A percentile compares a stretch with the other conserved stretches of the same genome.
Conservation (phyloP, 352 stramenopile genomes). For the Phytophthora colocasiae region DNA sequence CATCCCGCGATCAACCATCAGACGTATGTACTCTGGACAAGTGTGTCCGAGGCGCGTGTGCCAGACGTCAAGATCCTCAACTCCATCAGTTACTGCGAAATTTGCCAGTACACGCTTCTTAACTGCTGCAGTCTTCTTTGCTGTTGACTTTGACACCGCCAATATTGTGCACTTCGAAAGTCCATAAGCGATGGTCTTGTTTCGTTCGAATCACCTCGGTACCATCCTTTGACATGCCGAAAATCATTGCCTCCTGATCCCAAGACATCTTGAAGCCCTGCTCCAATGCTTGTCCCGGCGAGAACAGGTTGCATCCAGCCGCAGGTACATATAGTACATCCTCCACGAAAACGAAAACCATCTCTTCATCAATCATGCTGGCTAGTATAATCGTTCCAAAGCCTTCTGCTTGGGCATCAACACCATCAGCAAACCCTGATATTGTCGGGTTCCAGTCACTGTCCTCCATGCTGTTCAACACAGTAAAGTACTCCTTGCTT, state of each 20-base stretch:
- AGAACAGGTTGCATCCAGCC: slow-evolving; percentile 24
- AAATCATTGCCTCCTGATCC: slow-evolving; percentile 6
- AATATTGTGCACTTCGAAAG: slow-evolving; percentile 12
- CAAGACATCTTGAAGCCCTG: slow-evolving; percentile 22
- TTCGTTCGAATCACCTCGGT: slow-evolving; percentile 13
- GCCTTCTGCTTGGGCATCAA: slow-evolving; percentile 13
- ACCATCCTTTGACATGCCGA: slow-evolving; percentile 13
- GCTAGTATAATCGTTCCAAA: slow-evolving; percentile 20
- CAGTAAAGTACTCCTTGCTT: slow-evolving; percentile 26
- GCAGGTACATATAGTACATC: slow-evolving; percentile 15
- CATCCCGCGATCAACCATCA: slow-evolving; percentile 20
- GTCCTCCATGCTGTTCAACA: slow-evolving; percentile 17
- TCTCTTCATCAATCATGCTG: slow-evolving; percentile 17
- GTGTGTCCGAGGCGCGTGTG: slow-evolving; percentile 11
- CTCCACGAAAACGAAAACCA: slow-evolving; percentile 13
- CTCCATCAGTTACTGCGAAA: slow-evolving; percentile 16
- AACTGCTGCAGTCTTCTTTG: neutral
- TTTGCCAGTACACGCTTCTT: slow-evolving; percentile 17
- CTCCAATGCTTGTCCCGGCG: slow-evolving; percentile 10
- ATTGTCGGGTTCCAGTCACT: slow-evolving; percentile 19
- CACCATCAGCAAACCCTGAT: slow-evolving; percentile 6
- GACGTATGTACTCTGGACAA: slow-evolving; percentile 12
- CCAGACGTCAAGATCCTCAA: slow-evolving; percentile 5
- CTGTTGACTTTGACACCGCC: neutral
- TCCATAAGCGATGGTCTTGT: slow-evolving; percentile 15